Evolutionary conservation across 2,329 filamentous ascomycete species (phyloP), one percentile per base, ranked within the genome.

Genomic region (Cladosporium velox): DNA sequence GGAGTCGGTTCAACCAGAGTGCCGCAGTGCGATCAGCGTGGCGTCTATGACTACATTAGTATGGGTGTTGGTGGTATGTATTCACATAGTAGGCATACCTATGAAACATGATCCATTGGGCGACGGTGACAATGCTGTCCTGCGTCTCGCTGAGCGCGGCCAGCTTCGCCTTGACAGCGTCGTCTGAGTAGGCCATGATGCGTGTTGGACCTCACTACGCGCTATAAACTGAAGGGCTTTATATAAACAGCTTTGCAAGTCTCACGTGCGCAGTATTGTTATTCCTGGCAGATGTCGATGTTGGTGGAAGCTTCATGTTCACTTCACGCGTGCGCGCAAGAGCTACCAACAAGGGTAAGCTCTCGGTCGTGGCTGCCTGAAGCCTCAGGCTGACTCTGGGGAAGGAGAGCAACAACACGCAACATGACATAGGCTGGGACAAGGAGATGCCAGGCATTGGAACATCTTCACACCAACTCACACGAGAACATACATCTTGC

Each of bases 61-160:
- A 59, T 52, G 10, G 21, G 8, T 38, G 1, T 21, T 12, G 54
- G 6, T 54, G 11, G 34, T 4, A 32, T 14, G 49, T 35, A 35
- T 34, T 59, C 70, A 78, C 35, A 59, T 12, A 28, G 15, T 2
- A 15, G 69, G 66, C 70, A 71, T 88, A 96, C 93, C 93, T 90
- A 81, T 99, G 94, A 78, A 99, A 99, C 90, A 99, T 96, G 68
- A 99, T 95, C 96, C 96, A 99, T 88, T 98, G 94, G 66, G 95
- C 93, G 69, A 96, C 93, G 41, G 92, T 94, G 68, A 96, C 88
- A 75, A 99, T 98, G 80, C 93, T 96, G 77, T 99, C 95, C 78
- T 99, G 94, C 12, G 93, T 96, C 81, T 99, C 96, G 79, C 97
- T 97, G 69, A 99, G 87, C 51, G 93, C 92, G 35, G 93, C 96